Evolutionary conservation across 768 basidiomycete genomes (phyloP), one percentile per base, ranked within the genome.

Genomic region (Rhodotorula graminis): DNA sequence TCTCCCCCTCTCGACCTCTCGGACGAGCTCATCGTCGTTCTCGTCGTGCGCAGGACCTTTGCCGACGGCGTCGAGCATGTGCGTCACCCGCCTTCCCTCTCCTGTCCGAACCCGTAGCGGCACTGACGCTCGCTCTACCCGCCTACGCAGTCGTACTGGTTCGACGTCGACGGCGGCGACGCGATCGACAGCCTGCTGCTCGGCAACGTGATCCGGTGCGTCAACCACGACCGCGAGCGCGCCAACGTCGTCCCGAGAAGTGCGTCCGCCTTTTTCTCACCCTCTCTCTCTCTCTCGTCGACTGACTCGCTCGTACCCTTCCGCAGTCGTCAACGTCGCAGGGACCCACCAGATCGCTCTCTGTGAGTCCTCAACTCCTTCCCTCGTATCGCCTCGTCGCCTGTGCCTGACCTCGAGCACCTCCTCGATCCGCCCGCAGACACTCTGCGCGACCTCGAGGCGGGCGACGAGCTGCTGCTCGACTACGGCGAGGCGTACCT

Each of bases 341-440:
- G 69, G 69, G 1, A 60, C 62, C 33, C 62, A 70, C 52, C 69
- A 70, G 27, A 37, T 65, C 42, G 63, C 12, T 2, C 16, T 70
- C 14, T 57, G 64, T 65, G 12, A 27, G 55, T 33, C n/a, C 1
- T 15, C n/a, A 19, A 15, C 18, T 0, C 18, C 15, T 10, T 27
- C 19, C n/a, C 15, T 55, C n/a, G n/a, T 23, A 8, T 42, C 19
- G 2, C 61, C 19, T 29, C 8, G 0, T 25, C n/a, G 29, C 53
- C 16, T 44, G n/a, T 6, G 42, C 2, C 2, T 27, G 25, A 42
- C 6, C 21, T 53, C 0, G 6, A 52, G 12, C 44, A 9, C 44
- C 3, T 14, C 18, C 14, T 21, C 33, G 2, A 10, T 7, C 19
- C 23, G 2, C 29, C 4, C 12, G n/a, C 29, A 65, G 57, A 47